Conservation (phyloP, 108 stramenopile species). For the Fragilaria radians region DNA sequence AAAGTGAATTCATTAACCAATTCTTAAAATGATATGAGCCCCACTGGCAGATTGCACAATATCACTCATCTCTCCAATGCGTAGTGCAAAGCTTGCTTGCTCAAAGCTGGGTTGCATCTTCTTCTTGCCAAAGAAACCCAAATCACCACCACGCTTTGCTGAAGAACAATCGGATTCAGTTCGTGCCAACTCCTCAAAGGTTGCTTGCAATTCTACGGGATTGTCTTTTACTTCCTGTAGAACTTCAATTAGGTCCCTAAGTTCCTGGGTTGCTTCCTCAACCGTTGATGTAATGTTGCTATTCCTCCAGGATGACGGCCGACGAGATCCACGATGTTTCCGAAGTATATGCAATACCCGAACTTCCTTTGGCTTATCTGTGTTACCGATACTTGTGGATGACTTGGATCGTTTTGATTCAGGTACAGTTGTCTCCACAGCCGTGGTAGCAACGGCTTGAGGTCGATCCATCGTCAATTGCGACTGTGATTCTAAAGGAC, state of each 20-base stretch:
- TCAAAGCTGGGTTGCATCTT: slow-evolving; percentile 81
- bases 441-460: slow-evolving; percentile 9
- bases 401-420: neutral
- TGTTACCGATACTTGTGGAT: neutral
- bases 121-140: slow-evolving; percentile 75
- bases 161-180: slow-evolving; percentile 78
- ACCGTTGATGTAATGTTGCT: slow-evolving; percentile 58
- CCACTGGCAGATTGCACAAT: slow-evolving; percentile 81
- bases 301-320: slow-evolving; percentile 70
- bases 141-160: slow-evolving; percentile 79
- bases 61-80: slow-evolving; percentile 67
- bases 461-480: slow-evolving; percentile 11
- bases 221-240: slow-evolving; percentile 40
- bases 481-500: neutral
- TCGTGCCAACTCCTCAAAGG: slow-evolving; percentile 74
- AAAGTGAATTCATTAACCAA: slow-evolving; percentile 29
- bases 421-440: neutral
- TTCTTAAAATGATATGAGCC: slow-evolving; percentile 71
- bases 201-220: slow-evolving; percentile 52
- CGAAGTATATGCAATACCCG: slow-evolving; percentile 80
- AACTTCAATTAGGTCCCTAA: slow-evolving; percentile 49
- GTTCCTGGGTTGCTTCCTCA: slow-evolving; percentile 64
- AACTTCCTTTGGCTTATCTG: slow-evolving; percentile 52
- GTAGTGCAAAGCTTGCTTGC: slow-evolving; percentile 70
- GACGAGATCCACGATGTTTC: slow-evolving; percentile 69